phyloP scores from a whole-genome alignment of 73 alveolate species.

The Paramecium sonneborni region DNA sequence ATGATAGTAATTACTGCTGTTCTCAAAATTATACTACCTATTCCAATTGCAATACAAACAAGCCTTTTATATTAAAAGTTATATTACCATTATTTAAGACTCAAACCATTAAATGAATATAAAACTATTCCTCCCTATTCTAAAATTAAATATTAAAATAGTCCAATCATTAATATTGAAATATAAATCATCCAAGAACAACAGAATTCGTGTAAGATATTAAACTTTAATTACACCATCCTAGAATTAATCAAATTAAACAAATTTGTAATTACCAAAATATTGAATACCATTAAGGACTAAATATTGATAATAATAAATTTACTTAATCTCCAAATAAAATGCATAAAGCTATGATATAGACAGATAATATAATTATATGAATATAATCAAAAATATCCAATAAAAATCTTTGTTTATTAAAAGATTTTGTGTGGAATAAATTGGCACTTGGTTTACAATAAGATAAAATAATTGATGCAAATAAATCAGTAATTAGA shows the following conservation, averaged over 20 bases:
- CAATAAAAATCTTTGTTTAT: conserved; percentile 79
- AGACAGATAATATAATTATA: conserved; percentile 74
- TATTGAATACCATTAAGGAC: conserved; percentile 85
- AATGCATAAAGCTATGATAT: conserved; percentile 70
- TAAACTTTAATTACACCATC: conserved; percentile 85
- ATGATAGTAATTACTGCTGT: conserved; percentile 8
- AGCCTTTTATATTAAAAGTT: background rate
- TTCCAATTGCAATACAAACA: conserved; percentile 81
- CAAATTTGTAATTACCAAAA: conserved; percentile 81
- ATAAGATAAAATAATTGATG: conserved; percentile 91
- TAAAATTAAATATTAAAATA: conserved; percentile 71
- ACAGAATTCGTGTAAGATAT: conserved; percentile 78
- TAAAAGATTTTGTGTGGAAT: conserved; percentile 83
- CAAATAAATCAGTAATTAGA: conserved; percentile 87
- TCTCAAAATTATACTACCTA: conserved; percentile 59
- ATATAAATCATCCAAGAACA: conserved; percentile 69
- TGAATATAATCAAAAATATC: conserved; percentile 88
- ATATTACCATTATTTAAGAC: conserved; percentile 74
- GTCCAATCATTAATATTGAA: conserved; percentile 73
- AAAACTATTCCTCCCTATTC: conserved; percentile 76
- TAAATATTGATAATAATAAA: conserved; percentile 75
- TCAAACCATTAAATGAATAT: conserved; percentile 77
- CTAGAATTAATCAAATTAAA: conserved; percentile 92
- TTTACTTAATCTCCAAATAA: conserved; percentile 73
- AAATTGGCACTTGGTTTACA: conserved; percentile 89